Base-by-base conservation (phyloP, 2,329 filamentous ascomycete genomes). In the Hyphodiscus sp. region DNA sequence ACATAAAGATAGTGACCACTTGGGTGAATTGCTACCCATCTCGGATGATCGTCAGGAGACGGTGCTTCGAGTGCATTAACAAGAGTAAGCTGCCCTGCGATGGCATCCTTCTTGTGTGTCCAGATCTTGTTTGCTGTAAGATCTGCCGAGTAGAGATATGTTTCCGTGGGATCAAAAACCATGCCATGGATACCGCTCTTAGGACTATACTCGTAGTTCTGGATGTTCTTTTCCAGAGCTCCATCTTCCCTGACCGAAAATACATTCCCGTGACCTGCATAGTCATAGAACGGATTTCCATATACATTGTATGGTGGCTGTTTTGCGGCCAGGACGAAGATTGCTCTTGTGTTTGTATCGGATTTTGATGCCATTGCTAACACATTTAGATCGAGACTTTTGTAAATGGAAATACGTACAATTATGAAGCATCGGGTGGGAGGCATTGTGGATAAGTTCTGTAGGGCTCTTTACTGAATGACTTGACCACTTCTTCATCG, bases 401-500 rank as follows among this genome's bases (percentile, higher is more conserved):
- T 11, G 5, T 18, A 30, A 20, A 11, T 26, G 30, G 45, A 47
- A 33, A 9, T 52, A 73, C 81, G 51, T 77, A 90, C 87, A 81
- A 67, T 95, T 80, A 61, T 88, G 86, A 45, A 81, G 83, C 69
- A 95, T 86, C 2, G 86, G 79, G 69, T 90, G 83, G 15, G 89
- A 89, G 45, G 77, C 77, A 68, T 86, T 80, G 62, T 94, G 89
- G 46, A 82, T 73, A 60, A 95, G 94, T 48, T 89, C 82, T 1
- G 82, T 85, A 2, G 89, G 87, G 61, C 81, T 85, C 63, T 85
- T 81, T 64, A 95, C 86, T 45, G 83, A 76, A 70, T 89, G 92
- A 68, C 86, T 91, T 48, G 86, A 86, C 89, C 89, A 95, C 69
- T 91, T 92, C 77, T 95, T 95, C 89, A 94, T 94, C 56, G 89